Evolutionary conservation across 768 basidiomycete species (phyloP).

Genomic region (Lactarius indigo): DNA sequence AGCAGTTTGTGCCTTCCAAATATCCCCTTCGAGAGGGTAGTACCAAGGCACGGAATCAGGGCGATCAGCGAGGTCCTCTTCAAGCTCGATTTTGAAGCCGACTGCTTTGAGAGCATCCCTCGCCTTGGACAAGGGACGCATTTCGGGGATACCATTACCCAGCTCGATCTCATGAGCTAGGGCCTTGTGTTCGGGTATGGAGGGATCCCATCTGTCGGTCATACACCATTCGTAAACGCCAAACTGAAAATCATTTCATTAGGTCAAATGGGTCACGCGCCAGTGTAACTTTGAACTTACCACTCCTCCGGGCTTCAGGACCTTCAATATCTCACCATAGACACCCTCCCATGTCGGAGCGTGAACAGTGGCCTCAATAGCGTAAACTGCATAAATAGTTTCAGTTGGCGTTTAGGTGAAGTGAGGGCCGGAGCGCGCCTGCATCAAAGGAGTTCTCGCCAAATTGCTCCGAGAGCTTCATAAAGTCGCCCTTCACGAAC

Average conservation of each 20-base stretch:
- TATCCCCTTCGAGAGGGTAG: constrained; percentile 94
- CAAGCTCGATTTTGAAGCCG: constrained; percentile 84
- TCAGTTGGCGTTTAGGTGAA: background rate
- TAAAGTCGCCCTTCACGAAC: constrained; percentile 94
- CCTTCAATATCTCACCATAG: constrained; percentile 88
- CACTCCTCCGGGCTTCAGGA: constrained; percentile 93
- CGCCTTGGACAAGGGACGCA: constrained; percentile 72
- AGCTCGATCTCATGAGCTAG: constrained; percentile 91
- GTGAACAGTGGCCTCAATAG: constrained; percentile 97
- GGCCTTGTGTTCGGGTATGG: constrained; percentile 80
- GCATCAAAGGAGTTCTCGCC: constrained; percentile 94
- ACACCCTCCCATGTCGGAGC: constrained; percentile 96
- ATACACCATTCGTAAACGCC: constrained; percentile 99
- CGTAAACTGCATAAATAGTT: constrained; percentile 63
- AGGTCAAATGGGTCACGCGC: background rate
- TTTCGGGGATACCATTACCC: constrained; percentile 97
- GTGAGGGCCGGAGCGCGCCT: constrained; percentile 45
- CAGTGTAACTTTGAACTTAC: constrained; percentile 48
- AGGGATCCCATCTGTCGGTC: constrained; percentile 91
- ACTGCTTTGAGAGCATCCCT: constrained; percentile 76
- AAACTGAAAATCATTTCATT: constrained; percentile 48
- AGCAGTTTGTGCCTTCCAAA: constrained; percentile 85
- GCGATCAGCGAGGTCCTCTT: constrained; percentile 92
- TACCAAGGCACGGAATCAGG: constrained; percentile 83
- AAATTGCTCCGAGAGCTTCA: constrained; percentile 89